phyloP scores from a whole-genome alignment of 352 stramenopile species.

The Globisporangium lucens region DNA sequence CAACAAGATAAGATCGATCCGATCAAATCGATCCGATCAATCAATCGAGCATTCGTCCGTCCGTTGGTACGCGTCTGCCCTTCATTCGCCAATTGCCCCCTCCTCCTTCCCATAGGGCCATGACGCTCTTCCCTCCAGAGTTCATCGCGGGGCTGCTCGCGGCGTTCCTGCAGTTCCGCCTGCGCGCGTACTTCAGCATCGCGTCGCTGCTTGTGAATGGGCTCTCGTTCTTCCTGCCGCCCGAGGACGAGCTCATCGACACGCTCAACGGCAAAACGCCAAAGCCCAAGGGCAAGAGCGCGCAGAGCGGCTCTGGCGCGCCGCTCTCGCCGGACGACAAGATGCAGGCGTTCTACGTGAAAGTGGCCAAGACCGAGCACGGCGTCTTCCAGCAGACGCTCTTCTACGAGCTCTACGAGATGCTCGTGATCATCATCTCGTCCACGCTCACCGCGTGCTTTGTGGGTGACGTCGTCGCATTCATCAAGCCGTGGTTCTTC shows the following conservation, averaged over 20 bases:
- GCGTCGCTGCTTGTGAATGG: conserved; percentile 54
- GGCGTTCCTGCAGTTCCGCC: conserved; percentile 66
- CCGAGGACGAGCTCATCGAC: conserved; percentile 66
- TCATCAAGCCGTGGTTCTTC: conserved; percentile 25
- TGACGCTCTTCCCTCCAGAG: conserved; percentile 74
- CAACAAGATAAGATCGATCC: neutral
- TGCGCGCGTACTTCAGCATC: conserved; percentile 57
- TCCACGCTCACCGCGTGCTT: conserved; percentile 47
- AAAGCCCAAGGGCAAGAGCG: conserved; percentile 20
- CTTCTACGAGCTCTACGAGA: conserved; percentile 84
- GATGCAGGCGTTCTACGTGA: conserved; percentile 71
- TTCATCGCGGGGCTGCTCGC: conserved; percentile 70
- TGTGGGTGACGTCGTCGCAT: conserved; percentile 43
- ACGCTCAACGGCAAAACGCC: conserved; percentile 49
- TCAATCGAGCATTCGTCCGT: neutral
- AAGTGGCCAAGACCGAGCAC: conserved; percentile 58
- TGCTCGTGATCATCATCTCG: conserved; percentile 66
- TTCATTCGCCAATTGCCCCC: conserved; percentile 4
- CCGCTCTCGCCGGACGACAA: conserved; percentile 60
- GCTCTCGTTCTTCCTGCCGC: conserved; percentile 74
- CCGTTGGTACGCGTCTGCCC: neutral
- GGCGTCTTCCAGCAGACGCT: conserved; percentile 69
- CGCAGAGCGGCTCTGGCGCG: neutral
- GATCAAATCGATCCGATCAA: neutral
- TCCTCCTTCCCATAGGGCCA: conserved; percentile 14